phyloP scores from a whole-genome alignment of 192 early-diverging fungal species.

The Podila clonocystis region DNA sequence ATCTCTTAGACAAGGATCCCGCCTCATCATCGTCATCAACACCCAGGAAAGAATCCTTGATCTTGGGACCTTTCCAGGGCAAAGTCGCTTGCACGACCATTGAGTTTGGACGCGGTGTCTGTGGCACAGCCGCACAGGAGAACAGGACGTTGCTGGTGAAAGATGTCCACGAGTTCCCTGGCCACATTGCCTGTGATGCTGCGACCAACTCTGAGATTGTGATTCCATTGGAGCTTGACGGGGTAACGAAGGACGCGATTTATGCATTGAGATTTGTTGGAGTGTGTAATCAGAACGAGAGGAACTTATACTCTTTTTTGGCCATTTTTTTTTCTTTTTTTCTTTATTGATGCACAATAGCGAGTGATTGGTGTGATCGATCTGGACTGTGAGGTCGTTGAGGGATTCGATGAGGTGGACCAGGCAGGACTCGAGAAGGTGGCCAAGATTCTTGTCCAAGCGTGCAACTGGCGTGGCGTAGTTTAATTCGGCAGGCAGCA shows the following conservation, averaged over 20 bases:
- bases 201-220: constrained; percentile 88
- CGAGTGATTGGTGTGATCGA: constrained; percentile 75
- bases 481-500: background rate
- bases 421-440: constrained; percentile 72
- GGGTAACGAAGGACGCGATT: constrained; percentile 36
- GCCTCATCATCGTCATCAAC: background rate
- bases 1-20: constrained; percentile 66
- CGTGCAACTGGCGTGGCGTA: constrained; percentile 53
- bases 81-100: constrained; percentile 91
- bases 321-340: background rate
- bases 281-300: background rate
- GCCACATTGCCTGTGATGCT: constrained; percentile 94
- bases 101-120: constrained; percentile 86
- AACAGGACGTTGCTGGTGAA: constrained; percentile 68
- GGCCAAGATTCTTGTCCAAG: constrained; percentile 62
- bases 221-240: constrained; percentile 72
- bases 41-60: constrained; percentile 52
- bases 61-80: constrained; percentile 93
- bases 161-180: constrained; percentile 85
- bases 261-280: constrained; percentile 8
- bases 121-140: constrained; percentile 80
- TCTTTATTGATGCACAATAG: constrained; percentile 31
- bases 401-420: constrained; percentile 77
- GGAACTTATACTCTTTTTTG: background rate
- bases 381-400: constrained; percentile 70